Base-by-base conservation (phyloP, 495 filamentous ascomycete species). In the Talaromyces proteolyticus region DNA sequence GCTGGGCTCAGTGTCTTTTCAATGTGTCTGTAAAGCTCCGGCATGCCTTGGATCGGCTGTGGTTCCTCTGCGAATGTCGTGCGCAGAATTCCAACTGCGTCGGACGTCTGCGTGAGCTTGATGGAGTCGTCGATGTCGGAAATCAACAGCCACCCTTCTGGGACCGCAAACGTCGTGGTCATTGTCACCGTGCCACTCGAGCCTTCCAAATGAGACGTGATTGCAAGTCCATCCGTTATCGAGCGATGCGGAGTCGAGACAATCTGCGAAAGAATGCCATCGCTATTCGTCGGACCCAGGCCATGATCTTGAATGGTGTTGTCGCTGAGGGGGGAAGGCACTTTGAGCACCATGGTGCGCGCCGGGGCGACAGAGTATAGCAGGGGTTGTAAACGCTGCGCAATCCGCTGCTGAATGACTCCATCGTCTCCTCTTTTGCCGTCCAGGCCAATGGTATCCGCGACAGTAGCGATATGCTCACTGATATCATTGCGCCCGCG, bases 81-180 rank as follows among this genome's bases (percentile, higher is more conserved):
- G 26, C 79, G 76, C 4, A 96, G 70, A 53, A 96, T 89, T 5
- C 89, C 89, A 40, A 86, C 78, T 1, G 87, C 79, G 41, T 86
- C 81, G 37, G 80, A 80, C 2, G 93, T 95, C 60, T 86, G 77
- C 0, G 92, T 95, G 45, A 89, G 73, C 68, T 97, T 96, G 73
- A 96, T 95, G 2, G 92, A 93, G 65, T 97, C 92, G 65, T 97
- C 92, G 60, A 97, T 85, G 59, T 97, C 92, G 26, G 88, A 93
- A 51, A 97, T 84, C 4, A 97, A 68, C 3, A 83, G 78, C 91
- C 91, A 96, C 10, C 92, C 92, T 51, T 88, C 78, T 1, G 87
- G 80, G 20, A 78, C 81, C 0, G 87, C 88, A 58, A 84, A 91
- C 6, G 77, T 71, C 1, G 89, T 96, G 47, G 72, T 73, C 79